These are phyloP conservation scores for Nemania bipapillata DNA, from an alignment of 2,329 filamentous ascomycete genomes.

Conservation along the genomic window DNA sequence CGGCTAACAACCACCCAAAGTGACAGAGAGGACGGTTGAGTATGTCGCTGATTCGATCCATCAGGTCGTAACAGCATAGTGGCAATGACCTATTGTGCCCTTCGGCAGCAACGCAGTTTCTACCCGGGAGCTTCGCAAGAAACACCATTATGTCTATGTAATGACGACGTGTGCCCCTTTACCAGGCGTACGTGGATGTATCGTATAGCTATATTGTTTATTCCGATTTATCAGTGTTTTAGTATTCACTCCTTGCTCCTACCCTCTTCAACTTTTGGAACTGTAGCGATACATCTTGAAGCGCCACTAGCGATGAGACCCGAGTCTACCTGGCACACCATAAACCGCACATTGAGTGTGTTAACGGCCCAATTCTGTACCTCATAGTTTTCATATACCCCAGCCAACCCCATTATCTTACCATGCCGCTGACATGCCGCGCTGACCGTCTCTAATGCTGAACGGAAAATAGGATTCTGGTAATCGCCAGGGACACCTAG, in stretches of 20 bases:
- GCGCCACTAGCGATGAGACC: background rate
- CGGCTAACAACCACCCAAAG: background rate
- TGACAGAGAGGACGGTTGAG: background rate
- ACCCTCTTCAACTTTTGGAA: background rate
- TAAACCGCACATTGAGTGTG: background rate
- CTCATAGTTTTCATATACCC: conserved; percentile 5
- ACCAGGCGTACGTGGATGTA: background rate
- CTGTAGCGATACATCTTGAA: background rate
- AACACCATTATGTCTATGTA: background rate
- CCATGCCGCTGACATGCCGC: conserved; percentile 1
- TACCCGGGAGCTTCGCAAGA: background rate
- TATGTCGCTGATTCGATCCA: conserved; percentile 5
- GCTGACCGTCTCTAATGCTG: background rate
- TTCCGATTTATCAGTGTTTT: background rate
- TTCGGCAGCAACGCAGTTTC: background rate
- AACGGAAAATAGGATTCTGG: background rate
- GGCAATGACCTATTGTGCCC: background rate
- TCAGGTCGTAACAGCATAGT: background rate
- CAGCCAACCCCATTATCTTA: background rate
- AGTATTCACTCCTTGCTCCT: background rate
- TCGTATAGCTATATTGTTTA: background rate
- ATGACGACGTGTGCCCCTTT: background rate
- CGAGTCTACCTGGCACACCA: background rate
- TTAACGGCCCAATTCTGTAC: conserved; percentile 1
- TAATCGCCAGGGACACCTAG: background rate